A percentile compares a stretch with the other conserved stretches of the same genome.
phyloP scores from a whole-genome alignment of 1,284 basidiomycete genomes.

The Anthracocystis setariae region DNA sequence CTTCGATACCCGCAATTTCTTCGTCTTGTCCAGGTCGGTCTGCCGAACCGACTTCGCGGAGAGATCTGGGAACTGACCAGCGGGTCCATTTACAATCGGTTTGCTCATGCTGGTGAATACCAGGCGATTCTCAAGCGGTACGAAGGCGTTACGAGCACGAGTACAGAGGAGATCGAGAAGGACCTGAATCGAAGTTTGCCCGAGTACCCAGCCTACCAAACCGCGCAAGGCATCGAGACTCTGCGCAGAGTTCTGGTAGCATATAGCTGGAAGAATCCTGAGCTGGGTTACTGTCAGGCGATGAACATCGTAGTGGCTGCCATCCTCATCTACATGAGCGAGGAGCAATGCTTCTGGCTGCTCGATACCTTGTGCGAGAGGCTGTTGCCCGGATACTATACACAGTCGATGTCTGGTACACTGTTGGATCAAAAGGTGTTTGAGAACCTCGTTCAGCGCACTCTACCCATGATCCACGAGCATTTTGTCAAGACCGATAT shows the following conservation, averaged over 20 bases:
- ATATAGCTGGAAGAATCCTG: slow-evolving; percentile 96
- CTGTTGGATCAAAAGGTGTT: slow-evolving; percentile 97
- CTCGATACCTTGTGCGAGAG: slow-evolving; percentile 94
- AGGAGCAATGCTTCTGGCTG: slow-evolving; percentile 98
- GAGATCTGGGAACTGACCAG: slow-evolving; percentile 99
- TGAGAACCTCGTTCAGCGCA: slow-evolving; percentile 90
- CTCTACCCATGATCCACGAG: slow-evolving; percentile 81
- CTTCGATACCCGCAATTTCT: slow-evolving; percentile 96
- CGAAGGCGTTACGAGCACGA: slow-evolving; percentile 81
- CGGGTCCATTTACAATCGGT: slow-evolving; percentile 88
- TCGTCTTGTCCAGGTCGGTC: slow-evolving; percentile 92
- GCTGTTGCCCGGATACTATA: slow-evolving; percentile 95
- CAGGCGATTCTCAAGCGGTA: slow-evolving; percentile 82
- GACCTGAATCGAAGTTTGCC: slow-evolving; percentile 81
- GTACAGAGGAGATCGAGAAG: slow-evolving; percentile 99
- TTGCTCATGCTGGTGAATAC: slow-evolving; percentile 86
- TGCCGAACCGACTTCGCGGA: slow-evolving; percentile 92
- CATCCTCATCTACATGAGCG: slow-evolving; percentile 95
- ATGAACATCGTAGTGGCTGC: slow-evolving; percentile 83
- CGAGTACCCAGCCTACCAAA: slow-evolving; percentile 65
- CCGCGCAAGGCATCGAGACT: slow-evolving; percentile 69
- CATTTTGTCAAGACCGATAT: slow-evolving; percentile 93
- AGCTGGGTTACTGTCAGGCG: slow-evolving; percentile 70
- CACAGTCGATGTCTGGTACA: slow-evolving; percentile 98
- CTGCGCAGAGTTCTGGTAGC: slow-evolving; percentile 91